Evolutionary conservation across 805 yeast species (phyloP), one percentile per base, ranked within the genome.

Genomic region (Yamadazyma nakazawae): DNA sequence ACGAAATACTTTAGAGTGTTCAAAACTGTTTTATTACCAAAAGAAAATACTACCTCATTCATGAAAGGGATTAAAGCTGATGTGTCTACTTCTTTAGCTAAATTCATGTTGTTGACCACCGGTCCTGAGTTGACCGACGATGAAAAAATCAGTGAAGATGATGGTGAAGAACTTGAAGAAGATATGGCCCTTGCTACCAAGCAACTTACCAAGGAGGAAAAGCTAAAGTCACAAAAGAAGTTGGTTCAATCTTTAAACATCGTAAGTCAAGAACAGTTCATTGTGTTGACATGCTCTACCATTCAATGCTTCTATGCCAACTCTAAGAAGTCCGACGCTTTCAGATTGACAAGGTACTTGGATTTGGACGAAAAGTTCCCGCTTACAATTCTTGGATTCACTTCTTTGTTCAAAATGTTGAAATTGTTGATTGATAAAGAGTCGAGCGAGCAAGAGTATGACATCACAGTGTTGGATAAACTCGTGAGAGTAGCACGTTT

Each of bases 81-180:
- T 14, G 59, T 67, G 12, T 35, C 53, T 13, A 44, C 31, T 3
- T 45, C 54, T 17, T 56, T 70, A 46, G 46, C 48, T 6, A 54
- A 45, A 12, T 62, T 70, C 46, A 53, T 50, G 14, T 41, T 54
- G 26, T 16, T 52, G 19, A 41, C 50, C 9, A 54, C 63, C n/a
- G 71, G 71, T 2, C 57, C 50, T 12, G 70, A 65, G 17, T 58
- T 68, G 39, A 63, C 70, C 4, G 72, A 65, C 45, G 59, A 55
- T 18, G 68, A 63, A 40, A 40, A 46, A 2, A 41, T 43, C 24
- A 46, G 47, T 32, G 37, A 50, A 10, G 49, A 49, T 28, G 60
- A 57, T 36, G 56, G 50, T n/a, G 53, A 48, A 31, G 54, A 51
- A 17, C 50, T 43, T 17, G 54, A 48, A 31, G 34, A 10, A 25